Base-by-base conservation (phyloP, 441 rosid genomes). In the Populus hybrid region DNA sequence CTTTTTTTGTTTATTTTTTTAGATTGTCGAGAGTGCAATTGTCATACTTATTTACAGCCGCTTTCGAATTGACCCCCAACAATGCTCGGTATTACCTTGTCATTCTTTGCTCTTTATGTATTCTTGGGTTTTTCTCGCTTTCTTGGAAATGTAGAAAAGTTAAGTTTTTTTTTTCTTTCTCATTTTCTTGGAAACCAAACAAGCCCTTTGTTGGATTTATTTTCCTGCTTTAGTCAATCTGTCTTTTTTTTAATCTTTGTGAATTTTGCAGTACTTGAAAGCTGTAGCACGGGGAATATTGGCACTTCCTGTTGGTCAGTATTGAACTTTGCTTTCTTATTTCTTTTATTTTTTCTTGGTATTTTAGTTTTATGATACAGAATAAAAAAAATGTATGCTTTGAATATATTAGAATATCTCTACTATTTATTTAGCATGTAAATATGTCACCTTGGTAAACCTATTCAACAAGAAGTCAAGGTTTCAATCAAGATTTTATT, bases 291-390 rank as follows among this genome's bases (percentile, higher is more conserved):
- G 92, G 75, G 90, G 97, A 79, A 59, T 84, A 21, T 35, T 91
- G 67, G 94, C 90, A 34, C 87, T 94, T 14, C 86, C 91, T 70
- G 72, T 83, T 24, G 98, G 95, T 94, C 74, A 86, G 98, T 87
- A 1, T 81, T 35, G 50, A 61, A 38, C 46, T 72, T 74, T 10
- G 50, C 46, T 40, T 63, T 10, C 30, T 21, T 18, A 42, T 3
- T 40, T 36, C 24, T 64, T 77, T 69, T 59, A 9, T 26, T 21
- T 73, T 61, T 46, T 5, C 18, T 32, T 36, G 26, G 3, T 64
- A 24, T 66, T 59, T 36, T 40, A 36, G 21, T 35, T 32, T 32
- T 21, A 21, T 21, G 6, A 5, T 36, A 30, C 34, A 61, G 35
- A 24, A 35, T 24, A 26, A 38, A 40, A 40, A 64, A 26, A 64